phyloP scores from a whole-genome alignment of 2,329 filamentous ascomycete genomes.

The Albophoma yamanashiensis region DNA sequence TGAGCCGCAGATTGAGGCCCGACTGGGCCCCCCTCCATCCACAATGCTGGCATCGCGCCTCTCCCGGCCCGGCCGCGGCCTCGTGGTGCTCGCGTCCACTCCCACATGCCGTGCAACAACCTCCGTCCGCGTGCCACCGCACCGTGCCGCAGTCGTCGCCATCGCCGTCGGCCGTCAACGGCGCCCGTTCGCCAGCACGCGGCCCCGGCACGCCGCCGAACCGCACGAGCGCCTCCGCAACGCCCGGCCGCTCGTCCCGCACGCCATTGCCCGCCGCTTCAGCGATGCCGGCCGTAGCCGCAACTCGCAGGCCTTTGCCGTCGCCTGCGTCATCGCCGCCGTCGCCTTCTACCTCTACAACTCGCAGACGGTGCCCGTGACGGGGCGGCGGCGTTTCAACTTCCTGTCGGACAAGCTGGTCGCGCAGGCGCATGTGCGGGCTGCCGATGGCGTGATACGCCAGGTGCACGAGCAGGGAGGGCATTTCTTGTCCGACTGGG shows the following conservation, averaged over 20 bases:
- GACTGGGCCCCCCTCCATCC: neutral
- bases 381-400: constrained; percentile 64
- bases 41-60: neutral
- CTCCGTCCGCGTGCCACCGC: neutral
- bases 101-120: neutral
- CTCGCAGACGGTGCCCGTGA: constrained; percentile 62
- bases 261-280: constrained; percentile 14
- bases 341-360: constrained; percentile 55
- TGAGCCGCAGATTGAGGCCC: neutral
- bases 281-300: constrained; percentile 15
- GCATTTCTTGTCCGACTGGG: constrained; percentile 46
- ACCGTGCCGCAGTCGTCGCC: neutral
- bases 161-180: neutral
- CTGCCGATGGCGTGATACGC: constrained; percentile 32
- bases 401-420: constrained; percentile 46
- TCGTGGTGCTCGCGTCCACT: neutral
- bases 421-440: constrained; percentile 23
- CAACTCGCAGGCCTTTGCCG: constrained; percentile 24
- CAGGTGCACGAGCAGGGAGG: constrained; percentile 40
- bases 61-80: neutral
- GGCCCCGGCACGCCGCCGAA: constrained; percentile 8
- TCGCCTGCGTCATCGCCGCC: constrained; percentile 31
- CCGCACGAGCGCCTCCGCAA: constrained; percentile 15
- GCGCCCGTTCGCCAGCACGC: constrained; percentile 13
- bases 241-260: constrained; percentile 20